These are phyloP conservation scores for Monosporascus cannonballus DNA, from an alignment of 2,329 filamentous ascomycete species.

Conservation along the genomic window DNA sequence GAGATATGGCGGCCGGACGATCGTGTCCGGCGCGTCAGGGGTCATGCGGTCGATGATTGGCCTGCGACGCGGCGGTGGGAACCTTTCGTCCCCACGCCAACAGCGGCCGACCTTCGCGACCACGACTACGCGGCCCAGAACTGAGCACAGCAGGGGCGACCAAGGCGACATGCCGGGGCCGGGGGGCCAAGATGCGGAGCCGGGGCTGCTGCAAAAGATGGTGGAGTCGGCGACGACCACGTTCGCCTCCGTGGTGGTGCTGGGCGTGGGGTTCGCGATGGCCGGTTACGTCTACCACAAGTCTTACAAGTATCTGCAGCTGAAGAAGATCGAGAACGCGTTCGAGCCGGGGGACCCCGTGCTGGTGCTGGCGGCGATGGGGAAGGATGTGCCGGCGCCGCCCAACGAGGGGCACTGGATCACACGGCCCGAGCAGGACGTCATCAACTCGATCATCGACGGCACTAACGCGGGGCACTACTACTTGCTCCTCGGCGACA, in stretches of 20 bases:
- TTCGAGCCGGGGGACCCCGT: slow-evolving; percentile 91
- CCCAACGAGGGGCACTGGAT: slow-evolving; percentile 66
- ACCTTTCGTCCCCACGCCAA: slow-evolving; percentile 9
- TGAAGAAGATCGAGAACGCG: slow-evolving; percentile 88
- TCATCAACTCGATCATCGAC: slow-evolving; percentile 75
- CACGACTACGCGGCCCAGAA: not conserved
- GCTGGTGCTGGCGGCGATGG: slow-evolving; percentile 68
- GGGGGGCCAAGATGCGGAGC: slow-evolving; percentile 15
- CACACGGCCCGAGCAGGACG: slow-evolving; percentile 70
- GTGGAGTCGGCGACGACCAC: slow-evolving; percentile 70
- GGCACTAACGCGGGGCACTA: slow-evolving; percentile 76
- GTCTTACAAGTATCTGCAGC: slow-evolving; percentile 81
- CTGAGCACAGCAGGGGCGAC: not conserved
- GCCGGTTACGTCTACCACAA: slow-evolving; percentile 75
- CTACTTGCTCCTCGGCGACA: slow-evolving; percentile 86
- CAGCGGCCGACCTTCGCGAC: slow-evolving; percentile 11
- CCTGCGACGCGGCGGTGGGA: not conserved
- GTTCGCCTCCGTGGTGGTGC: slow-evolving; percentile 65
- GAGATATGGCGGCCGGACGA: slow-evolving; percentile 1
- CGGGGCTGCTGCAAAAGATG: slow-evolving; percentile 52
- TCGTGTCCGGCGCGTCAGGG: not conserved
- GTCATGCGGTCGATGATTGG: not conserved
- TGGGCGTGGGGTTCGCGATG: slow-evolving; percentile 57
- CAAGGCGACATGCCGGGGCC: slow-evolving; percentile 4
- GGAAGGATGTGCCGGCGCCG: slow-evolving; percentile 46